Evolutionary conservation across 495 filamentous ascomycete genomes (phyloP), one percentile per base, ranked within the genome.

Genomic region (Tuber calosporum): DNA sequence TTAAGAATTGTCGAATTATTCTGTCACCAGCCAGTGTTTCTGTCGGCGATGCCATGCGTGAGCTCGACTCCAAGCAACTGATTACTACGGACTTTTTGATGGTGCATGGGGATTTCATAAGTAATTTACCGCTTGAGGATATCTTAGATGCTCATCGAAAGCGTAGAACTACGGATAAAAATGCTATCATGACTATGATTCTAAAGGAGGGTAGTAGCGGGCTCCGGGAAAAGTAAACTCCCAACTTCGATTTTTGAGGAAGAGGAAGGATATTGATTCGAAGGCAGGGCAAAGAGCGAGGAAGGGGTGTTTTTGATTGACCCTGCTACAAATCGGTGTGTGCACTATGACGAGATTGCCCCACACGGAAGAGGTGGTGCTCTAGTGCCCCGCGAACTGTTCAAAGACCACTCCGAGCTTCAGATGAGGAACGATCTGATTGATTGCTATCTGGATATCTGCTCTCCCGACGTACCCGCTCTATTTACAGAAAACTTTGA

Each of bases 171-270:
- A 87, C 88, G 69, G 92, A 96, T 83, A 94, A 95, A 81, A 93
- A 97, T 82, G 93, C 94, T 20, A 97, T 97, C 83, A 99, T 99
- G 96, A 99, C 95, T 37, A 93, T 98, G 89, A 86, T 99, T 36
- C 84, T 98, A 69, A 87, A 92, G 68, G 88, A 93, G 83, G 91
- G 89, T 3, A 92, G 92, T n/a, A 83, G 85, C 2, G 85, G 83
- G 34, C 92, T 97, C 82, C 85, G 91, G 30, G 92, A 90, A 40
- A 93, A 92, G 83, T 80, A 53, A 66, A 42, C 22, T 70, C 22
- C 22, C 15, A 42, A 42, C 40, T 45, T 17, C 36, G 34, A 13
- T 37, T 45, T 41, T 9, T 40, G 58, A 11, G n/a, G 37, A 41
- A 66, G n/a, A 45, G 40, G 68, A 66, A 48, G 36, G 22, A 38